phyloP scores from a whole-genome alignment of 2,329 filamentous ascomycete genomes.

The Aureobasidium uvarum region DNA sequence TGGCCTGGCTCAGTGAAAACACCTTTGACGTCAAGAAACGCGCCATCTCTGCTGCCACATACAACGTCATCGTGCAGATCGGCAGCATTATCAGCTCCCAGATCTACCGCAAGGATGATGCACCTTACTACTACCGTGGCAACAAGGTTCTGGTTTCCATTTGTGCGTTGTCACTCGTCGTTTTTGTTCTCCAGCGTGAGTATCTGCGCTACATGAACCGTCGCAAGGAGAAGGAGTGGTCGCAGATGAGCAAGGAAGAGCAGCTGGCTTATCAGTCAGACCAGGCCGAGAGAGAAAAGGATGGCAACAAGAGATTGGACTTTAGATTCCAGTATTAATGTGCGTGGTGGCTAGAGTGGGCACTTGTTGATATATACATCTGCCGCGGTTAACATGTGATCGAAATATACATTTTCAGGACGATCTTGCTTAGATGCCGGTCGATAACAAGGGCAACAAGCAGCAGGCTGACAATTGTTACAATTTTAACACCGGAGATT shows the following conservation, averaged over 20 bases:
- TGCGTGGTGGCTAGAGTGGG: too few species aligned
- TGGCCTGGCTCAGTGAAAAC: constrained; percentile 53
- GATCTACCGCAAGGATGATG: constrained; percentile 54
- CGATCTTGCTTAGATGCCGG: constrained; percentile 57
- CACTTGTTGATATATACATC: background rate
- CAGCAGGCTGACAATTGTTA: constrained; percentile 48
- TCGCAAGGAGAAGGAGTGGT: constrained; percentile 51
- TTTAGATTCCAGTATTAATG: constrained; percentile 25
- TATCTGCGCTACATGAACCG: constrained; percentile 50
- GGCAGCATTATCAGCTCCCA: constrained; percentile 44
- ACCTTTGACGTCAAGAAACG: constrained; percentile 53
- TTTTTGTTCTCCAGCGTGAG: constrained; percentile 53
- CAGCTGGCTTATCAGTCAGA: constrained; percentile 49
- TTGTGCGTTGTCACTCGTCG: constrained; percentile 46
- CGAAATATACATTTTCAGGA: constrained; percentile 35
- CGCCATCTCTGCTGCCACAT: constrained; percentile 50
- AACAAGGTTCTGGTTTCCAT: constrained; percentile 59
- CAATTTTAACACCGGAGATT: constrained; percentile 49
- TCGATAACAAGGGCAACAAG: constrained; percentile 55
- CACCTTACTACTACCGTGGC: constrained; percentile 57
- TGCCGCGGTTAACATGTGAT: background rate
- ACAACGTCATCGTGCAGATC: constrained; percentile 51
- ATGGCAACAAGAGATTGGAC: constrained; percentile 26
- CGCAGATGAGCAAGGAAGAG: constrained; percentile 48
- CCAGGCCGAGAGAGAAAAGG: constrained; percentile 27